Percentiles rank a stretch among this genome's conserved stretches.
Evolutionary conservation across 2,329 filamentous ascomycete species (phyloP).

Genomic region (Dryadomyces sulphureus): DNA sequence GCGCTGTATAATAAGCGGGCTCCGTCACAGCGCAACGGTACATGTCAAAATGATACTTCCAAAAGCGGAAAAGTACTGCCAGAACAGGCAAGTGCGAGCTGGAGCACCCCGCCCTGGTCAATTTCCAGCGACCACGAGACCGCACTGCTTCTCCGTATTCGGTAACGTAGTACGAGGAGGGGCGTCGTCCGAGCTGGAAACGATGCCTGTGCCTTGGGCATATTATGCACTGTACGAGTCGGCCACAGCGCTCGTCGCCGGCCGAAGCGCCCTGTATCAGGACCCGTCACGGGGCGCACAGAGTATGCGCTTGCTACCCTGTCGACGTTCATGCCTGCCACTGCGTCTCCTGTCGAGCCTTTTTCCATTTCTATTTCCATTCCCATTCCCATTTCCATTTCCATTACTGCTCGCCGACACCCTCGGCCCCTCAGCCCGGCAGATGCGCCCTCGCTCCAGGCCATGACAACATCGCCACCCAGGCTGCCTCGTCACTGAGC

Average conservation of each 20-base stretch:
- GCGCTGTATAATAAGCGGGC: background rate
- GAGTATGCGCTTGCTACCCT: slow-evolving; percentile 1
- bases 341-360: background rate
- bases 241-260: too few relatives aligned
- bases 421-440: too few relatives aligned
- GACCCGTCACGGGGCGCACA: slow-evolving; percentile 8
- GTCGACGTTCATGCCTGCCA: too few relatives aligned
- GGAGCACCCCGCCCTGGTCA: background rate
- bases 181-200: too few relatives aligned
- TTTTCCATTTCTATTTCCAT: background rate
- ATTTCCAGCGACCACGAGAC: background rate
- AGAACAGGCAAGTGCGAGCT: background rate
- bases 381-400: too few relatives aligned
- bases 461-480: background rate
- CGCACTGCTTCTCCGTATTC: background rate
- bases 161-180: too few relatives aligned
- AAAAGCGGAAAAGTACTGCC: background rate
- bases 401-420: too few relatives aligned
- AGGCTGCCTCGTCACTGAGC: background rate
- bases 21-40: background rate
- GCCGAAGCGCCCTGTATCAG: slow-evolving; percentile 3
- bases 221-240: too few relatives aligned
- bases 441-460: too few relatives aligned
- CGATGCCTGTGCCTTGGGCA: background rate
- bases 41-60: background rate